Evolutionary conservation across 495 filamentous ascomycete genomes (phyloP), one percentile per base, ranked within the genome.

Genomic region (Aspergillus incahuasiensis): DNA sequence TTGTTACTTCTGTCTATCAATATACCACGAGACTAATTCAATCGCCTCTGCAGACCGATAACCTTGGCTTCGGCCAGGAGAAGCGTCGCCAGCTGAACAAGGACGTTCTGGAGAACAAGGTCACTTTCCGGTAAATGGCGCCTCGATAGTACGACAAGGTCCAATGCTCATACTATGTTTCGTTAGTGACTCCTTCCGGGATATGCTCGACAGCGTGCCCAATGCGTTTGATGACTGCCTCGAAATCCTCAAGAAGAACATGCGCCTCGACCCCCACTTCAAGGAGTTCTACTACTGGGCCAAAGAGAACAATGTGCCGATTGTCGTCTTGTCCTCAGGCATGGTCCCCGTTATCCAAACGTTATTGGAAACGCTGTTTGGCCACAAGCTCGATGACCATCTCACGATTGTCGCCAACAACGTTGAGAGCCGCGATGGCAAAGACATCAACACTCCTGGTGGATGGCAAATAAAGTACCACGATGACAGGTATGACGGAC

Each of bases 331-430:
- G 16, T 92, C 88, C 40, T 86, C 86, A 13, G 92, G 92, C 41
- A 97, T 97, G 94, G 79, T 82, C 48, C 94, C 94, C 13, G 85
- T 97, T 62, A 97, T 97, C 71, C 78, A 85, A 35, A 88, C 89
- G 5, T 74, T 97, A 42, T 78, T 97, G 32, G 80, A 86, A 46
- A 79, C 88, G 41, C 78, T 95, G 19, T 75, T 97, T 7, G 92
- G 92, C 5, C 76, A 64, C 79, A 87, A 56, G 81, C 82, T 52
- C 7, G 67, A 64, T 25, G 79, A 86, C 45, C 81, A 88, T 53
- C 82, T 97, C 62, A 79, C 87, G 64, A 94, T 97, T 63, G 83
- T 97, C 55, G 86, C 86, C 73, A 98, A 97, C 64, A 76, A 89
- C 52, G 88, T 90, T 24, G 77, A 77, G 34, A 83, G 67, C 71